A percentile compares a stretch with the other conserved stretches of the same genome.
These are phyloP conservation scores for Phytophthora cactorum DNA, from an alignment of 352 stramenopile genomes.

Conservation along the genomic window DNA sequence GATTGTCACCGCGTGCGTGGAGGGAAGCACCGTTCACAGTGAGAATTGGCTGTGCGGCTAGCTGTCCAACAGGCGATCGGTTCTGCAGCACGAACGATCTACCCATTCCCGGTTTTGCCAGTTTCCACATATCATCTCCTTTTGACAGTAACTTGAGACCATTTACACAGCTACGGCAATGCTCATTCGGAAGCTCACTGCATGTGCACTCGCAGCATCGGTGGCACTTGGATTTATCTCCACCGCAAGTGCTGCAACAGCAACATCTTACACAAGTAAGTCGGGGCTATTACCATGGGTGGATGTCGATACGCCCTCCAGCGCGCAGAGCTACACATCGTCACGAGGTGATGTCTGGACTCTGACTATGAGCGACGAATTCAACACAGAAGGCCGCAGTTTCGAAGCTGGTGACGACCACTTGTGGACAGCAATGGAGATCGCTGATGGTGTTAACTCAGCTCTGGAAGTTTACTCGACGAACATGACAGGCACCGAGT, in stretches of 20 bases:
- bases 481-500: constrained; percentile 77
- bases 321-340: too few species aligned
- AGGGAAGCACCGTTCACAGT: constrained; percentile 2
- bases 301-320: constrained; percentile 48
- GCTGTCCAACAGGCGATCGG: constrained; percentile 19
- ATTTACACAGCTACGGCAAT: constrained; percentile 2
- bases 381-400: constrained; percentile 81
- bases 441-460: constrained; percentile 92
- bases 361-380: constrained; percentile 94
- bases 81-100: background rate
- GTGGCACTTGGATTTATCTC: background rate
- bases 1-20: constrained; percentile 21
- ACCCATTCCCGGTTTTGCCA: constrained; percentile 18
- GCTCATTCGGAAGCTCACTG: constrained; percentile 6
- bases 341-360: constrained; percentile 51
- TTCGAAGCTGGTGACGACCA: constrained; percentile 93
- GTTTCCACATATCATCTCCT: constrained; percentile 2
- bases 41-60: background rate
- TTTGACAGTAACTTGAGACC: background rate
- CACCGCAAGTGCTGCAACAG: constrained; percentile 7
- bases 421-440: constrained; percentile 93
- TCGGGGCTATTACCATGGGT: constrained; percentile 61
- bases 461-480: constrained; percentile 94
- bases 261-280: constrained; percentile 43
- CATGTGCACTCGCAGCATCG: background rate